Evolutionary conservation across 192 early-diverging fungal genomes (phyloP), one percentile per base, ranked within the genome.

Genomic region (Fimicolochytrium jonesii): DNA sequence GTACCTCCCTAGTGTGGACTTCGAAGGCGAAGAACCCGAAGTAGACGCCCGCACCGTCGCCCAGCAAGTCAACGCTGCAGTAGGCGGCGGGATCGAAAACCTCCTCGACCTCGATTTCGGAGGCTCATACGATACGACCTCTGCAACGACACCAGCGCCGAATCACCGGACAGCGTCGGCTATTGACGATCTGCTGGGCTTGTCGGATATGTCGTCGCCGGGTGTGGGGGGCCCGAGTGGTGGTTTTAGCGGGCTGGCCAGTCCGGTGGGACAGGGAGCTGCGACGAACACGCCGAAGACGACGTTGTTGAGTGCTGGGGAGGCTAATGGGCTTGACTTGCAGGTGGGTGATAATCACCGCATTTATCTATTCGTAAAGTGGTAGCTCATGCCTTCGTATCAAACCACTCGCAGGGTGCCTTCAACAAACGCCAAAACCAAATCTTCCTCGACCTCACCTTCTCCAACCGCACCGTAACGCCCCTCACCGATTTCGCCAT

Each of bases 21-120:
- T 48, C 59, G 82, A 81, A 51, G 78, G 74, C 55, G 70, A 67
- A 10, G 71, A 68, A 33, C 66, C 57, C 6, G 53, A 73, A 42
- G 44, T 64, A 20, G 67, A 76, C 26, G 56, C 49, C 11, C 43
- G 64, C 28, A 46, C 35, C 10, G 62, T 71, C 17, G 44, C 69
- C 10, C 23, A 34, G 20, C 47, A 74, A 55, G 68, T 77, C 46
- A 73, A 61, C 25, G 69, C 60, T 35, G 66, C 56, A 17, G 64
- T 82, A 42, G 73, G 75, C 34, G 75, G 75, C 43, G 79, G 73
- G 51, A 82, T 87, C 71, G 86, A 76, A 22, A 86, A 89, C 57
- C 70, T 89, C 17, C 69, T 90, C 39, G 88, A 88, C 68, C 60
- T 90, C 18, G 87, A 89, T 55, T 86, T 84, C 74, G 87, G 80